Percentiles rank a stretch among this genome's conserved stretches.
Evolutionary conservation across 2,329 filamentous ascomycete genomes (phyloP).

Genomic region (Sporothrix luriei): DNA sequence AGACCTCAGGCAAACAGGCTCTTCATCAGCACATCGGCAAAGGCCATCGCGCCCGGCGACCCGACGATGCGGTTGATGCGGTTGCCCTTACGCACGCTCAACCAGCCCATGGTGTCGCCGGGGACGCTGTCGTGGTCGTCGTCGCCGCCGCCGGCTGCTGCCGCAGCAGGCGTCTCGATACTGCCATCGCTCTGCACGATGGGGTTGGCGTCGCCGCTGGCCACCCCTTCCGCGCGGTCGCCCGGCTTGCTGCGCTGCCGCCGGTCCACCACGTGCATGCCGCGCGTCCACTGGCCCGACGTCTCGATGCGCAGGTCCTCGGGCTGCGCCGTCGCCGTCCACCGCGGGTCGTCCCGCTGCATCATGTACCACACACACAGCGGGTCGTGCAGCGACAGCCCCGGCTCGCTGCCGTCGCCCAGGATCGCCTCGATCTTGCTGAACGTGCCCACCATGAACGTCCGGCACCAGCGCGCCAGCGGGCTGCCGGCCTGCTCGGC

Average conservation of each 20-base stretch:
- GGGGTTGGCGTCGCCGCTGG: conserved; percentile 34
- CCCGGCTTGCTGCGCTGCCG: conserved; percentile 61
- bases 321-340: conserved; percentile 59
- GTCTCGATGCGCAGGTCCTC: conserved; percentile 92
- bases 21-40: conserved; percentile 67
- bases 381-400: conserved; percentile 74
- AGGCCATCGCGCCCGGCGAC: conserved; percentile 68
- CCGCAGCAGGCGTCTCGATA: conserved; percentile 11
- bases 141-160: too few species aligned
- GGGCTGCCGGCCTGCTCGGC: conserved; percentile 66
- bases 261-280: conserved; percentile 84
- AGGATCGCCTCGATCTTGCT: conserved; percentile 66
- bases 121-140: conserved; percentile 55
- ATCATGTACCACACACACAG: conserved; percentile 78
- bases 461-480: conserved; percentile 70
- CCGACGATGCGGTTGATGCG: conserved; percentile 72
- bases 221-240: conserved; percentile 38
- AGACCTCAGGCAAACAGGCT: conserved; percentile 59
- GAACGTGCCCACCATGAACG: conserved; percentile 72
- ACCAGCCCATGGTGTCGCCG: conserved; percentile 76
- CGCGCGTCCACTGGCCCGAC: conserved; percentile 88
- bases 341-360: conserved; percentile 59
- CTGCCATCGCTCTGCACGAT: conserved; percentile 40
- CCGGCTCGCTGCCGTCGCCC: conserved; percentile 59
- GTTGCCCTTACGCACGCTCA: conserved; percentile 74